Base-by-base conservation (phyloP, 2,329 filamentous ascomycete genomes). In the Madurella mycetomatis region DNA sequence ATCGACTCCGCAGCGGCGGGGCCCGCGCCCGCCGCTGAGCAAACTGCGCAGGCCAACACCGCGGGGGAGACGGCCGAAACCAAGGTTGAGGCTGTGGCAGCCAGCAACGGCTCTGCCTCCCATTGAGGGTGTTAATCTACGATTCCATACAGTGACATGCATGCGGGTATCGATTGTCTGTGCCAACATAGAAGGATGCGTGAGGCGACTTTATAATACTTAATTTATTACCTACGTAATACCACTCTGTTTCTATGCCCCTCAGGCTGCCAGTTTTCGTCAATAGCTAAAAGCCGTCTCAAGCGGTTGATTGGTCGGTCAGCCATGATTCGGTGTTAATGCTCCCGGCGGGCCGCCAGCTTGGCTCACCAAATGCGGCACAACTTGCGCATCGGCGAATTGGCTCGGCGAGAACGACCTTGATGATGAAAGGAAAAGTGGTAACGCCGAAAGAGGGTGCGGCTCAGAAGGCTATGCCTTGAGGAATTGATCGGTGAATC, bases 21-120 rank as follows among this genome's bases (percentile, higher is more conserved):
- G 2, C 31, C 46, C 9, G 41, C 25, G 9, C 41, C 47, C 18
- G 41, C 25, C 18, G 52, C 30, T 17, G 40, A 16, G 16, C 31
- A 41, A 2, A 25, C 41, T 18, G 25, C 17, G 11, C 12, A 18
- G 31, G 44, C 15, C 13, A 41, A 18, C 17, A 18, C n/a, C 1
- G 44, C 49, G 4, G 30, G 47, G 8, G 57, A 51, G 51, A n/a
- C 19, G 25, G 51, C 41, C 13, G 49, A 55, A 5, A 34, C 47
- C 18, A 55, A 52, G 37, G 51, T 42, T 7, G 56, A 53, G 34
- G 16, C 37, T 5, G 40, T 41, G 11, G 37, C 46, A 12, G 17
- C 49, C 11, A 37, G 46, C n/a, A 47, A 52, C n/a, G 41, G 18
- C 30, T 45, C 41, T 41, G n/a, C 45, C 31, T 41, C 41, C 5